Evolutionary conservation across 495 filamentous ascomycete species (phyloP), one percentile per base, ranked within the genome.

Genomic region (Polyplosphaeria fusca): DNA sequence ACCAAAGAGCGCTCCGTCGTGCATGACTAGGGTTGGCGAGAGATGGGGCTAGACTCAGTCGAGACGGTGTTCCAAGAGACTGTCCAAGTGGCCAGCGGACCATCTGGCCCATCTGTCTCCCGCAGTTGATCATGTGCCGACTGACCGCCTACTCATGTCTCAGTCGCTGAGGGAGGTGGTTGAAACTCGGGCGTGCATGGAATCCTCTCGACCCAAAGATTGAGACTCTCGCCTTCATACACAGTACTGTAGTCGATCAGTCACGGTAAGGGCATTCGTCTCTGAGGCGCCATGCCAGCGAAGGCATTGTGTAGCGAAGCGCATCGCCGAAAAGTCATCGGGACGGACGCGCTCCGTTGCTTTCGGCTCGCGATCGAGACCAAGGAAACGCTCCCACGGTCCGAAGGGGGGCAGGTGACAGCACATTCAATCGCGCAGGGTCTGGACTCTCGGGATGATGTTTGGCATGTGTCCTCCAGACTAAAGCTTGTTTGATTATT

Each of bases 401-500:
- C 43, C 43, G 25, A 47, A 35, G 20, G 11, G 39, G n/a, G 25
- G 23, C 4, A 22, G 51, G 23, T 49, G 53, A 30, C 32, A 49
- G 18, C 53, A 26, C 53, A 57, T 49, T 57, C 24, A 20, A 27
- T 48, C 43, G n/a, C 23, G 16, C 40, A 20, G 18, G 43, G 41
- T 47, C 52, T 47, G 11, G 52, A 54, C 41, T 40, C 23, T 30
- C 13, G n/a, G 48, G 19, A 18, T 18, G 48, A 32, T 26, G 32
- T 40, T 5, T 49, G 43, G 43, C 4, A 22, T 18, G 11, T 9
- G 9, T 11, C 27, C 23, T 11, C 18, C 9, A 18, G 13, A 14
- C 40, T 2, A 45, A 45, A 53, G 50, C 50, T 44, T 53, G 41
- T 46, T 39, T 55, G 42, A 39, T n/a, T 55, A 42, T 23, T 11